phyloP scores from a whole-genome alignment of 805 yeast genomes.

The Priceomyces medius region DNA sequence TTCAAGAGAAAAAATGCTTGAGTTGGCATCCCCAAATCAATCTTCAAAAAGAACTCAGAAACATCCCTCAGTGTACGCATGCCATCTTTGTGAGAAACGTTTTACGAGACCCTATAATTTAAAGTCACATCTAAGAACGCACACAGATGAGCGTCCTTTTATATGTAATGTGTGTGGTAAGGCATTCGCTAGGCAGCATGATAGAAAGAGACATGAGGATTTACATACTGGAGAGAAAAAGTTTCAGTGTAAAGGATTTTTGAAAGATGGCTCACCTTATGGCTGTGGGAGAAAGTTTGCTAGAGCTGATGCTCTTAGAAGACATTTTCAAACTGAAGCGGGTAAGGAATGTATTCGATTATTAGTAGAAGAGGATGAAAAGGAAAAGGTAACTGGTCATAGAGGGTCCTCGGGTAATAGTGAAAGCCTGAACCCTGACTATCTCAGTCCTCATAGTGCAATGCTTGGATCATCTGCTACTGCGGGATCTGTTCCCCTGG shows the following conservation, averaged over 20 bases:
- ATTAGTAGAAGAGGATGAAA: slow-evolving; percentile 42
- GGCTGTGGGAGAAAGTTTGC: slow-evolving; percentile 49
- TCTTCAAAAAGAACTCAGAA: slow-evolving; percentile 60
- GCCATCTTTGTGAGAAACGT: slow-evolving; percentile 79
- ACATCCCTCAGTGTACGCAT: slow-evolving; percentile 71
- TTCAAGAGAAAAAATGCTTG: slow-evolving; percentile 59
- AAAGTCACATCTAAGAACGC: slow-evolving; percentile 89
- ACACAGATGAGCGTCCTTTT: slow-evolving; percentile 79
- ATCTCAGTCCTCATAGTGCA: slow-evolving; percentile 18
- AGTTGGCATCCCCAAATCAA: slow-evolving; percentile 59
- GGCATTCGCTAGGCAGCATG: slow-evolving; percentile 59
- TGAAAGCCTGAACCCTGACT: too few species aligned
- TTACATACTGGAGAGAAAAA: slow-evolving; percentile 75
- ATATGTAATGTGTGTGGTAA: slow-evolving; percentile 73
- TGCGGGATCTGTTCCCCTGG: slow-evolving; percentile 23
- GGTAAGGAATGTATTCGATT: slow-evolving; percentile 42
- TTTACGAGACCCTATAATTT: slow-evolving; percentile 93
- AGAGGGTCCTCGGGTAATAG: slow-evolving; percentile 7
- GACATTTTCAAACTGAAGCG: slow-evolving; percentile 49
- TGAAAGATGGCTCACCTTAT: slow-evolving; percentile 53
- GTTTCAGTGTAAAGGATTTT: slow-evolving; percentile 66
- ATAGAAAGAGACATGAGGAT: slow-evolving; percentile 46
- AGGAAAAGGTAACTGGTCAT: slow-evolving; percentile 18
- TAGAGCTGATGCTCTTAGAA: slow-evolving; percentile 44
- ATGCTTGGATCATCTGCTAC: slow-evolving; percentile 7